Conservation (phyloP, 2,329 filamentous ascomycete genomes). For the Massarina eburnea region DNA sequence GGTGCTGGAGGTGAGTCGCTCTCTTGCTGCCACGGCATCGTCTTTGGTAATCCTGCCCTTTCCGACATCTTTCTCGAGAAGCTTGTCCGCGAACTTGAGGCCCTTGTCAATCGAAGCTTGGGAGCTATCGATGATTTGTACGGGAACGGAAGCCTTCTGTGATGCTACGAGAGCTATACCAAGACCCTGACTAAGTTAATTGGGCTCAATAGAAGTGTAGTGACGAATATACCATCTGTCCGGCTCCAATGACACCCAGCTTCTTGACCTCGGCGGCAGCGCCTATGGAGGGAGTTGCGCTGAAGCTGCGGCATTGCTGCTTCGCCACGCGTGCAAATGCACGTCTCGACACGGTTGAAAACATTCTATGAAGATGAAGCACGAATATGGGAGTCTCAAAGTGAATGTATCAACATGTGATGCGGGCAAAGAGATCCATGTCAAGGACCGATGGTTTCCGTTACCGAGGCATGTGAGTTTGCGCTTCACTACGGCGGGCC, state of each 20-base stretch:
- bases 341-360: conserved; percentile 34
- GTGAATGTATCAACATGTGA: background rate
- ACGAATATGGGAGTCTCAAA: conserved; percentile 20
- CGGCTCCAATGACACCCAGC: conserved; percentile 88
- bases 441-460: conserved; percentile 29
- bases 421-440: background rate
- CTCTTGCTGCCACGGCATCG: conserved; percentile 72
- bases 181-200: conserved; percentile 66
- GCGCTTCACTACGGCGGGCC: too few relatives aligned
- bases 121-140: conserved; percentile 82
- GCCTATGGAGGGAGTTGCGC: conserved; percentile 61
- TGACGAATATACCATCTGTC: conserved; percentile 76
- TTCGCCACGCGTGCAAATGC: conserved; percentile 21
- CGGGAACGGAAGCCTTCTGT: conserved; percentile 77
- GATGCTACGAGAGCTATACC: conserved; percentile 95
- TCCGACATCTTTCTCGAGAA: conserved; percentile 87
- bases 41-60: conserved; percentile 84
- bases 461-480: conserved; percentile 22
- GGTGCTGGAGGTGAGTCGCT: conserved; percentile 69
- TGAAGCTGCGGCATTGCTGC: conserved; percentile 60
- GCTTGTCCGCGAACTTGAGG: conserved; percentile 88
- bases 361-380: conserved; percentile 26
- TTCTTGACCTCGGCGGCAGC: conserved; percentile 76
- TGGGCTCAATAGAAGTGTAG: background rate
- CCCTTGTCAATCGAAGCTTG: conserved; percentile 86